A percentile compares a stretch with the other conserved stretches of the same genome.
These are phyloP conservation scores for Digitaria exilis DNA, from an alignment of 202 grass and related monocot species.

Conservation along the genomic window DNA sequence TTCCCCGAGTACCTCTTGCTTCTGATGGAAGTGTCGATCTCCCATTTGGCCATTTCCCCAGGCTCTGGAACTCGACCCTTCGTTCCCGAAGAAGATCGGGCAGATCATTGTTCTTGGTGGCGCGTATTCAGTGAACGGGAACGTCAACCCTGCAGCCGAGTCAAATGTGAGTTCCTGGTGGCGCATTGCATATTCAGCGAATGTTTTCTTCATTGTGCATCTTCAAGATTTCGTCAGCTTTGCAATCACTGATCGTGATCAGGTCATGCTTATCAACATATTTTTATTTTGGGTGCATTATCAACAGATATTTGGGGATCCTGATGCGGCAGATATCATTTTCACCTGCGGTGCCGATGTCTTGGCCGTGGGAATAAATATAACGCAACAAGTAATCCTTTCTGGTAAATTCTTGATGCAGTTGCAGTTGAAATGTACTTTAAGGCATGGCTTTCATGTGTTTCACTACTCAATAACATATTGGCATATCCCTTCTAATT, in stretches of 20 bases:
- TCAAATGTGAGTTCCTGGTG: slow-evolving; percentile 68
- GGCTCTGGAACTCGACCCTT: slow-evolving; percentile 80
- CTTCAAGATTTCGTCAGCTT: not conserved
- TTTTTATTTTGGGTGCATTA: no score
- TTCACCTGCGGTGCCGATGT: slow-evolving; percentile 92
- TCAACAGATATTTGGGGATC: slow-evolving; percentile 86
- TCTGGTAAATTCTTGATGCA: slow-evolving; percentile 42
- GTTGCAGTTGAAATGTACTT: not conserved
- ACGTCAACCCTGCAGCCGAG: slow-evolving; percentile 92
- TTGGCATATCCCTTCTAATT: not conserved
- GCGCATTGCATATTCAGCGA: not conserved
- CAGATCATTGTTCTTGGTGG: slow-evolving; percentile 93
- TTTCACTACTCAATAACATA: not conserved
- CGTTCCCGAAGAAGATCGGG: slow-evolving; percentile 80
- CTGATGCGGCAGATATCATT: slow-evolving; percentile 83
- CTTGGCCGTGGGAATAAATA: slow-evolving; percentile 86
- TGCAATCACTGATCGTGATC: not conserved
- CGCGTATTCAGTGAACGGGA: slow-evolving; percentile 87
- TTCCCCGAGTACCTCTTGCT: not conserved
- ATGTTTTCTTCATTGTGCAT: not conserved
- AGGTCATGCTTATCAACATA: not conserved
- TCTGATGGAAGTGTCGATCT: not conserved
- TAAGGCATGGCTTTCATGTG: not conserved
- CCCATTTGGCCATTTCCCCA: slow-evolving; percentile 42
- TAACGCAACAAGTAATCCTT: slow-evolving; percentile 91